Evolutionary conservation across 768 basidiomycete genomes (phyloP).

Genomic region (Mycena capillaripes): DNA sequence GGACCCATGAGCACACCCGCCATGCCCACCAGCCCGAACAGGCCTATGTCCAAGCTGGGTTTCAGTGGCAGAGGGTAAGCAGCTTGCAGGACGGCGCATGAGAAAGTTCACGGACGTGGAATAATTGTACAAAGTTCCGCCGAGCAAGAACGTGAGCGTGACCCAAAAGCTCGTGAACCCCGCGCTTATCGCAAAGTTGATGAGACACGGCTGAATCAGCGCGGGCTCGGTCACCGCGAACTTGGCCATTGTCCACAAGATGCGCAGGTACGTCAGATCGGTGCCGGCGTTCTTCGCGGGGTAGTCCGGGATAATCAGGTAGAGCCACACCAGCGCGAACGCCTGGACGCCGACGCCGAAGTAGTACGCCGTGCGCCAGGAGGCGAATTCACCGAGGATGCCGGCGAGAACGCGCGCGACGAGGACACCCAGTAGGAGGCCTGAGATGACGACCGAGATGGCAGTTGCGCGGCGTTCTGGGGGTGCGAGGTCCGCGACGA

Average conservation of each 20-base stretch:
- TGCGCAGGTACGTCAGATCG: slow-evolving; percentile 73
- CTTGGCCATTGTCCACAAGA: slow-evolving; percentile 83
- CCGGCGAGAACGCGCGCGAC: slow-evolving; percentile 82
- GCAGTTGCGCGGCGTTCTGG: slow-evolving; percentile 80
- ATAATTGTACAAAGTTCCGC: slow-evolving; percentile 81
- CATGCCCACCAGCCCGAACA: slow-evolving; percentile 85
- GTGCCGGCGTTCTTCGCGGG: slow-evolving; percentile 74
- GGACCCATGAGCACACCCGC: slow-evolving; percentile 80
- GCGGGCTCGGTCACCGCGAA: slow-evolving; percentile 84
- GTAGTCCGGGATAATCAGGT: slow-evolving; percentile 83
- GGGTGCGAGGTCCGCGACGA: slow-evolving; percentile 87
- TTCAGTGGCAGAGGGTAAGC: background rate
- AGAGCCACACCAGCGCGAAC: slow-evolving; percentile 69
- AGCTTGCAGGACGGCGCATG: background rate
- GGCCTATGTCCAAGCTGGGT: slow-evolving; percentile 68
- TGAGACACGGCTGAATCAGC: slow-evolving; percentile 75
- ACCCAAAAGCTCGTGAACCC: slow-evolving; percentile 77
- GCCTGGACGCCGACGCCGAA: slow-evolving; percentile 79
- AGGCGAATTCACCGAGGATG: slow-evolving; percentile 77
- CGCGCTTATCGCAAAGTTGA: slow-evolving; percentile 74
- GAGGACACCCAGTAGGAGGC: slow-evolving; percentile 79
- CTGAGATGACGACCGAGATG: slow-evolving; percentile 79
- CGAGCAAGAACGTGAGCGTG: slow-evolving; percentile 86
- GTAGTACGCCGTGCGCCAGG: slow-evolving; percentile 84
- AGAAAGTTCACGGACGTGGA: slow-evolving; percentile 65